phyloP scores from a whole-genome alignment of 495 filamentous ascomycete species.

The Penicillium lividum region DNA sequence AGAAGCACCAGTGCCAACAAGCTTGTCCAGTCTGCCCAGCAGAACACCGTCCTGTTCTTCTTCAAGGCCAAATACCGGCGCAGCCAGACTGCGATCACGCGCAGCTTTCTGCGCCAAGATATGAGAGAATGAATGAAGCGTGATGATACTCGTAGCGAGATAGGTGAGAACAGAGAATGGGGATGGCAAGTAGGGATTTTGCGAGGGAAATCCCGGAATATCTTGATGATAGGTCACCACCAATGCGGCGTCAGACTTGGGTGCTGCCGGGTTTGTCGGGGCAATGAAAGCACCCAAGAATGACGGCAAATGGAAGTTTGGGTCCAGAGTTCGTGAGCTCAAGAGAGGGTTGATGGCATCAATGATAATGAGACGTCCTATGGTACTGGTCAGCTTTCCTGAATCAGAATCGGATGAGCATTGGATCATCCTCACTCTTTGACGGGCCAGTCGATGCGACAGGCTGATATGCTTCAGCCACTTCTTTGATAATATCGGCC shows the following conservation, averaged over 20 bases:
- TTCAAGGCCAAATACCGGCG: constrained; percentile 73
- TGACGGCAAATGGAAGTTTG: constrained; percentile 36
- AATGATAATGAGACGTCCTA: constrained; percentile 48
- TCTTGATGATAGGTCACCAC: constrained; percentile 50
- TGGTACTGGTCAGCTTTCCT: neutral
- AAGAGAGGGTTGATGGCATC: constrained; percentile 47
- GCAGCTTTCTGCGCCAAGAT: constrained; percentile 66
- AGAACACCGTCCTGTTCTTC: constrained; percentile 76
- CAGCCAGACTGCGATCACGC: constrained; percentile 64
- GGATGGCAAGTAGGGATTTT: constrained; percentile 63
- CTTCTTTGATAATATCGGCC: constrained; percentile 59
- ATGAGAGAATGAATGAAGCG: constrained; percentile 65
- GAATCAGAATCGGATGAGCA: neutral
- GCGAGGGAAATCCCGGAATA: constrained; percentile 52
- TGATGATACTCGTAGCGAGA: constrained; percentile 68
- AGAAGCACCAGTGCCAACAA: constrained; percentile 44
- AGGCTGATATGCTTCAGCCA: constrained; percentile 30
- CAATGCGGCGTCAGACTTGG: constrained; percentile 41
- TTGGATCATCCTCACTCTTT: constrained; percentile 28
- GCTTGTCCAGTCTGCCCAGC: constrained; percentile 49
- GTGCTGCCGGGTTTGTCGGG: constrained; percentile 21
- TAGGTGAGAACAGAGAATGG: constrained; percentile 63
- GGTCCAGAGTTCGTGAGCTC: constrained; percentile 27
- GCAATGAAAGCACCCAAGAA: constrained; percentile 42
- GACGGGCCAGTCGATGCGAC: constrained; percentile 29